A percentile compares a stretch with the other conserved stretches of the same genome.
phyloP scores from a whole-genome alignment of 345 rosid species.

The Odontarrhena argentea region DNA sequence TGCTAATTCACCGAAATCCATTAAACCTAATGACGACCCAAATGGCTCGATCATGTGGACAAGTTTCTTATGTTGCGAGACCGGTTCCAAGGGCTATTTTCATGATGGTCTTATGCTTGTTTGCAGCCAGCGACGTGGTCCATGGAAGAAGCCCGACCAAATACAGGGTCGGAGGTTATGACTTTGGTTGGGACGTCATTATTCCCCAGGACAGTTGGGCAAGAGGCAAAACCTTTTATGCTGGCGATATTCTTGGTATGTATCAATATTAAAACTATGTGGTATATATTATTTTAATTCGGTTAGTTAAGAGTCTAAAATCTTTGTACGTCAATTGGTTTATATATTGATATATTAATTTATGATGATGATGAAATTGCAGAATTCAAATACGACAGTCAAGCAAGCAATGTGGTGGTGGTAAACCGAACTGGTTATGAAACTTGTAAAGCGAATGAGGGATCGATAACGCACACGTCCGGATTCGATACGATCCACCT shows the following conservation, averaged over 20 bases:
- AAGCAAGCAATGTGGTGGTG: background rate
- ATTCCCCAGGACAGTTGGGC: slow-evolving; percentile 27
- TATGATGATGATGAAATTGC: background rate
- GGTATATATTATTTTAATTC: background rate
- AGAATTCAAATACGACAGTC: slow-evolving; percentile 24
- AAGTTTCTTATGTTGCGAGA: background rate
- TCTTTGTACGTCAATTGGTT: too few species aligned
- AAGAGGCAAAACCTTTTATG: slow-evolving; percentile 28
- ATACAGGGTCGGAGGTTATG: slow-evolving; percentile 12
- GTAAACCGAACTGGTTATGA: slow-evolving; percentile 22
- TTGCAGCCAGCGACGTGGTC: background rate
- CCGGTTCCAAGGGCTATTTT: background rate
- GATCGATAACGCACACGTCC: background rate
- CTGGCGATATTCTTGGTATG: slow-evolving; percentile 33
- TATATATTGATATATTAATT: background rate
- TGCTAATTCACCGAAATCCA: too few species aligned
- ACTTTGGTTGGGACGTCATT: background rate
- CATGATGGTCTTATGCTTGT: slow-evolving; percentile 13
- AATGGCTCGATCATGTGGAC: too few species aligned
- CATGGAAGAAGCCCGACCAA: slow-evolving; percentile 10
- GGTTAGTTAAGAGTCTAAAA: too few species aligned
- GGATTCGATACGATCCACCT: slow-evolving; percentile 16
- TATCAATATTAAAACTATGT: background rate
- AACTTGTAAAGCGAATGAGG: slow-evolving; percentile 2
- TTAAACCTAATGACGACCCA: too few species aligned